Percentiles rank a stretch among this genome's conserved stretches.
phyloP scores from a whole-genome alignment of 352 stramenopile species.

The Globisporangium canariense region DNA sequence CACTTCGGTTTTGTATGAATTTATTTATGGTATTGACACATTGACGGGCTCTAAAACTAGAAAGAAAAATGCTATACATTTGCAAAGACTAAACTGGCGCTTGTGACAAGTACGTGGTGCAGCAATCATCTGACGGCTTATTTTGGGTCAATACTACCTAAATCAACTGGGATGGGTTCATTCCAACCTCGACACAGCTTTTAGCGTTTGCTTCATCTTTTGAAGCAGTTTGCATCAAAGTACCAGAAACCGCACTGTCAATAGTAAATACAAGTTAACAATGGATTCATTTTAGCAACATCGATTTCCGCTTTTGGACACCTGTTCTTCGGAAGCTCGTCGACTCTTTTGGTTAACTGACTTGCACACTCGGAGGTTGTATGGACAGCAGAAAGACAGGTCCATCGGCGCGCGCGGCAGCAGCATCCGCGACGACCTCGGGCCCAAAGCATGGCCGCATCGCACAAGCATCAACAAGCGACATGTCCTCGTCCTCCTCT shows the following conservation, averaged over 20 bases:
- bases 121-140: background rate
- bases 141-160: background rate
- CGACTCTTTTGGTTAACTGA: too few species aligned
- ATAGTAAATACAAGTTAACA: background rate
- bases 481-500: slow-evolving; percentile 1
- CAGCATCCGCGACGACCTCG: background rate
- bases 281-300: background rate
- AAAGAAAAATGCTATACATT: background rate
- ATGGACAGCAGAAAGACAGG: slow-evolving; percentile 36
- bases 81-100: background rate
- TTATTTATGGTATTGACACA: background rate
- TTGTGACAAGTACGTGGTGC: background rate
- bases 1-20: background rate
- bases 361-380: slow-evolving; percentile 10
- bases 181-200: background rate
- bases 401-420: background rate
- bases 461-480: background rate
- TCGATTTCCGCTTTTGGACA: background rate
- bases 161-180: background rate
- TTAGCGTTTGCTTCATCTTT: too few species aligned
- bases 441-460: slow-evolving; percentile 19
- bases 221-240: too few species aligned
- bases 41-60: background rate
- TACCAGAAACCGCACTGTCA: too few species aligned
- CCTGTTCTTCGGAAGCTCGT: background rate